Evolutionary conservation across 495 filamentous ascomycete genomes (phyloP), one percentile per base, ranked within the genome.

Genomic region (Penicillium bialowiezense): DNA sequence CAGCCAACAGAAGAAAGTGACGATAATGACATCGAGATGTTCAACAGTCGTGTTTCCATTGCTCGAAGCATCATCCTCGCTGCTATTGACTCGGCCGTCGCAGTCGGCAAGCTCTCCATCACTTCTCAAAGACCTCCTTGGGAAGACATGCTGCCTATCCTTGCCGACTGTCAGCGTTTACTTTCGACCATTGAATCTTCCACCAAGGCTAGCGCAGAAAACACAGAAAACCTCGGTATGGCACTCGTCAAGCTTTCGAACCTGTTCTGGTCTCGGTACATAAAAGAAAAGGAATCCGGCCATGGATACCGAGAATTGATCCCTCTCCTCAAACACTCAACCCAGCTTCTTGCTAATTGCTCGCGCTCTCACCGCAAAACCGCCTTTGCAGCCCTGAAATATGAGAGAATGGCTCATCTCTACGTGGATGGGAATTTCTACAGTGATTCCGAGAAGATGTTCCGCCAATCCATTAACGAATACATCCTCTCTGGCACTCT

Each of bases 251-350:
- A 84, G 60, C 73, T 95, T 23, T 93, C 90, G 0, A 89, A 91
- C 61, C 70, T 90, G 13, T 91, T 90, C 60, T 93, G 87, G 74
- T 73, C 82, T 17, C 78, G 84, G 18, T 79, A 81, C 44, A 59
- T 79, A 31, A 74, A 78, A 50, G 64, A 74, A 13, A 76, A 73
- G 48, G 72, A 76, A 45, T 44, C 53, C 24, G 68, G 69, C 3
- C 68, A 64, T 44, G 58, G 62, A 0, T 56, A 65, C 18, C 65
- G 62, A 7, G 64, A 69, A 14, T 63, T 74, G 13, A 19, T 75
- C 5, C 62, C 67, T 7, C 67, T 74, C 31, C 65, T 85, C 38
- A 69, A 68, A 47, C 70, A 74, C 20, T 81, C 79, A 7, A 71
- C 77, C 21, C 67, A 70, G 18, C 24, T 78, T 7, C 59, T 83